A percentile compares a stretch with the other conserved stretches of the same genome.
phyloP scores from a whole-genome alignment of 805 yeast species.

The Priceomyces melissophilus region DNA sequence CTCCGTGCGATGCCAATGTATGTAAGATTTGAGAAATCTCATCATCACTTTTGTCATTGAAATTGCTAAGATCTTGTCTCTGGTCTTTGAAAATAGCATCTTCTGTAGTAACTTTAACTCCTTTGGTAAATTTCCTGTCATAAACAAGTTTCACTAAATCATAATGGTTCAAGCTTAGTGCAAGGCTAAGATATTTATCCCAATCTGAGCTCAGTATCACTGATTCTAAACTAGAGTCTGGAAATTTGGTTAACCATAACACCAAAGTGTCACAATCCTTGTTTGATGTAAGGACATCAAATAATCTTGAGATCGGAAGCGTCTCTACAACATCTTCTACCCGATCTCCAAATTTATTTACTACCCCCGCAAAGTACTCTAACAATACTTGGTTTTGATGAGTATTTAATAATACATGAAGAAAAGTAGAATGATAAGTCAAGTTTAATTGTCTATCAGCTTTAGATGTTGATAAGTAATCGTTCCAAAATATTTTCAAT shows the following conservation, averaged over 20 bases:
- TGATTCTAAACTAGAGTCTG: conserved; percentile 1
- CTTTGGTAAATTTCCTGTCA: conserved; percentile 19
- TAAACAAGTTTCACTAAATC: conserved; percentile 25
- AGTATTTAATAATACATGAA: conserved; percentile 20
- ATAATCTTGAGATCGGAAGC: conserved; percentile 17
- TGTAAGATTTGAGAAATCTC: conserved; percentile 26
- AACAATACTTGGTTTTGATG: conserved; percentile 22
- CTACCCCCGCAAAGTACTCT: conserved; percentile 12
- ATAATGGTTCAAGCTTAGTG: conserved; percentile 23
- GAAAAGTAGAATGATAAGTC: conserved; percentile 19
- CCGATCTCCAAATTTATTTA: neutral
- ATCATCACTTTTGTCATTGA: conserved; percentile 19
- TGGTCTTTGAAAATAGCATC: conserved; percentile 19
- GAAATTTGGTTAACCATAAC: conserved; percentile 11
- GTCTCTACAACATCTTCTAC: conserved; percentile 1
- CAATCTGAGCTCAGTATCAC: conserved; percentile 15
- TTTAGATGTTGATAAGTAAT: conserved; percentile 8
- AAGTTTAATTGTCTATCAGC: conserved; percentile 9
- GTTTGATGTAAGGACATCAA: conserved; percentile 12
- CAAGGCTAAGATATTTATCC: conserved; percentile 21
- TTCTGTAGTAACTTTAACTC: conserved; percentile 18
- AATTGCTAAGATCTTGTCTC: conserved; percentile 3
- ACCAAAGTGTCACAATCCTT: conserved; percentile 22
- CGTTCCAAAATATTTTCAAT: conserved; percentile 22
- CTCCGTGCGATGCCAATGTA: conserved; percentile 33